A percentile compares a stretch with the other conserved stretches of the same genome.
These are phyloP conservation scores for Lathyrus sativus DNA, from an alignment of 306 rosid species.

Conservation along the genomic window DNA sequence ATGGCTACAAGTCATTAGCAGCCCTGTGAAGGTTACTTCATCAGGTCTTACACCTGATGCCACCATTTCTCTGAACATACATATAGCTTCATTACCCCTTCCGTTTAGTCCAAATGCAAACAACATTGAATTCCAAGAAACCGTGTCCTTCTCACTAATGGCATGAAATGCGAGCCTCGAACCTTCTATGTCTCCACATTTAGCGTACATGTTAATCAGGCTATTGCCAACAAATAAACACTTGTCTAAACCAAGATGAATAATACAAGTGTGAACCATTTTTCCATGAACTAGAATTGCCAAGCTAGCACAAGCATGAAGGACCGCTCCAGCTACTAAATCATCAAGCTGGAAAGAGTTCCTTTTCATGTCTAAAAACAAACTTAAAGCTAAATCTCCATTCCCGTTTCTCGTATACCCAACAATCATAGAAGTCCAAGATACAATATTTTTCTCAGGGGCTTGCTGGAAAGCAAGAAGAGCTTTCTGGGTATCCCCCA, in stretches of 20 bases:
- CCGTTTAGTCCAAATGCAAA: constrained; percentile 77
- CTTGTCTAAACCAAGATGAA: constrained; percentile 51
- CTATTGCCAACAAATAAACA: constrained; percentile 63
- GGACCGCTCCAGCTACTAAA: constrained; percentile 66
- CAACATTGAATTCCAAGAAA: constrained; percentile 83
- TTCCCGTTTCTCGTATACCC: constrained; percentile 69
- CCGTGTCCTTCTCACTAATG: constrained; percentile 59
- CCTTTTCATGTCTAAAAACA: constrained; percentile 65
- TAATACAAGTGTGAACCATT: constrained; percentile 60
- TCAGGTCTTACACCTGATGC: constrained; percentile 62
- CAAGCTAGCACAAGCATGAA: constrained; percentile 78
- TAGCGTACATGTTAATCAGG: constrained; percentile 78
- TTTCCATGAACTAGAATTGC: constrained; percentile 59
- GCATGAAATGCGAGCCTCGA: constrained; percentile 51
- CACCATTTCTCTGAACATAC: constrained; percentile 58
- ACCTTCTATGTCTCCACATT: constrained; percentile 68
- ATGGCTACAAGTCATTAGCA: constrained; percentile 84
- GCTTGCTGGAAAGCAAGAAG: constrained; percentile 62
- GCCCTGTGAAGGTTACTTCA: constrained; percentile 73
- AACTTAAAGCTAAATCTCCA: constrained; percentile 63
- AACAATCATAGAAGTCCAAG: constrained; percentile 81
- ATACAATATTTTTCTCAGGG: constrained; percentile 64
- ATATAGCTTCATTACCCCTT: constrained; percentile 48
- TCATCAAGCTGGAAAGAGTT: constrained; percentile 62
- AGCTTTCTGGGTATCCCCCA: constrained; percentile 61